Base-by-base conservation (phyloP, 2,329 filamentous ascomycete species). In the Aspergillus brasiliensis region DNA sequence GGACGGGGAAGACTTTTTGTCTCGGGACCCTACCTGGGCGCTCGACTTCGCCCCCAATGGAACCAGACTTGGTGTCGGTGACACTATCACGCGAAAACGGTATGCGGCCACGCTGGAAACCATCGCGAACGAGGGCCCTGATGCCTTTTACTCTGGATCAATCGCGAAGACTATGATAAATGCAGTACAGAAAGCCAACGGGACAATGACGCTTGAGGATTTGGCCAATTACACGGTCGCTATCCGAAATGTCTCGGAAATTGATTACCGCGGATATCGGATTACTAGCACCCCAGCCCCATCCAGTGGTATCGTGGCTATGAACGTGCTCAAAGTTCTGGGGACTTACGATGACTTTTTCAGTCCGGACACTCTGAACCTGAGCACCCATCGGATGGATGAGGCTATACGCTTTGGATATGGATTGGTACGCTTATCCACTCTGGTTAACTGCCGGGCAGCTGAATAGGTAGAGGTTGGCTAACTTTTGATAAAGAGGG, bases 341-440 rank as follows among this genome's bases (percentile, higher is more conserved):
- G 89, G 94, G 74, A 89, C 91, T 17, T 96, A 92, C 69, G 77
- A 84, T 0, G 75, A 79, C 38, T 87, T 94, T 51, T 87, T 86
- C 17, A 77, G 86, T 11, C 76, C 82, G 1, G 78, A 84, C 46
- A 78, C 75, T 17, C 65, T 84, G 19, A 88, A 91, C 66, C 78
- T 96, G 0, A 91, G 88, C 38, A 89, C 88, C 0, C 95, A 98
- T 76, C 86, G 91, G 13, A 84, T 97, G 65, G 87, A 92, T 70
- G 95, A 98, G 80, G 90, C 92, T 11, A 91, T 97, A 79, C 86
- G 92, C 21, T 98, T 96, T 73, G 92, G 86, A 2, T 98, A 97
- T 72, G 92, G 89, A 38, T 75, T 81, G 72, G 78, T 79, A 65
- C 40, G 64, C 51, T 4, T 11, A 17, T 25, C 25, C 37, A 3